phyloP scores from a whole-genome alignment of 2,329 filamentous ascomycete genomes.

The Botrytis deweyae region DNA sequence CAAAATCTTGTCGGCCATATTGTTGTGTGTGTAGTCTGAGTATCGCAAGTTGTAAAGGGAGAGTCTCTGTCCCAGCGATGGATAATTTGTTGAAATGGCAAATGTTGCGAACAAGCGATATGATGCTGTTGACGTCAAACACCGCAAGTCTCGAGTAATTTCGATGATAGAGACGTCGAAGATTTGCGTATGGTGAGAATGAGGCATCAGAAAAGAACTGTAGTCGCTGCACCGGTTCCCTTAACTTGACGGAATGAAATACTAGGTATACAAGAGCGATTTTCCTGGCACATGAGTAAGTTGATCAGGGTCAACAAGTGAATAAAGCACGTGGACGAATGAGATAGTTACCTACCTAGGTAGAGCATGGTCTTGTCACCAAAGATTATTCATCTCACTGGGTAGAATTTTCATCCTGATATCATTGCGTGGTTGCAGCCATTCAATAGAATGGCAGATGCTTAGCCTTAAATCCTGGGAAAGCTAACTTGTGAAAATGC shows the following conservation, averaged over 20 bases:
- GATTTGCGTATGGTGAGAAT: neutral
- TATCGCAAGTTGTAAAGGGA: neutral
- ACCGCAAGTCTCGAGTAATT: neutral
- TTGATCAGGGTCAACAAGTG: no score
- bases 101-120: neutral
- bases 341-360: neutral
- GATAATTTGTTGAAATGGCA: neutral
- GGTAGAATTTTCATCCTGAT: neutral
- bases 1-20: neutral
- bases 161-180: neutral
- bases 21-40: accelerated
- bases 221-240: neutral
- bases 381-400: neutral
- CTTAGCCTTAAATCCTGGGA: neutral
- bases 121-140: neutral
- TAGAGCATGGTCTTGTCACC: neutral
- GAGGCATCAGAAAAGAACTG: no score
- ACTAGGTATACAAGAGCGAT: neutral
- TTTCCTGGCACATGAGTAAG: neutral
- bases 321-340: neutral
- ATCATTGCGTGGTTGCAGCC: neutral
- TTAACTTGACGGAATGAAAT: neutral
- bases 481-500: no score
- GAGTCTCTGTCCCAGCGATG: neutral
- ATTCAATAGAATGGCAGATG: neutral